phyloP scores from a whole-genome alignment of 495 filamentous ascomycete species.

The Penicillium cinerascens region DNA sequence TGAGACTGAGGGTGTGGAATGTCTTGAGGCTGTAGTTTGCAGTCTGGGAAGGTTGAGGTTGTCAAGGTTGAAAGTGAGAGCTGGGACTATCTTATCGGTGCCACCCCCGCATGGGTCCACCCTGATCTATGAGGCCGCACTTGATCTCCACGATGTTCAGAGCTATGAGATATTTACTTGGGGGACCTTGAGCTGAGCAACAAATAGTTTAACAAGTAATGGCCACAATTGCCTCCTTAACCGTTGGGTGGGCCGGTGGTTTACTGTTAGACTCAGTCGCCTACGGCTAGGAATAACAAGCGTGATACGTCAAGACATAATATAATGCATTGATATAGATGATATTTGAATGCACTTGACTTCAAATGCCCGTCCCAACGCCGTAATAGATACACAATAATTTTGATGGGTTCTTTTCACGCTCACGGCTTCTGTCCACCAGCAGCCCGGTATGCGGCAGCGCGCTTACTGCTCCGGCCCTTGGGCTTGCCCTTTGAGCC shows the following conservation, averaged over 20 bases:
- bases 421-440: constrained; percentile 43
- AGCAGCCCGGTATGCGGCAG: constrained; percentile 63
- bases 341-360: constrained; percentile 13
- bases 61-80: not conserved
- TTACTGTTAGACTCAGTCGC: not conserved
- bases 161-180: not conserved
- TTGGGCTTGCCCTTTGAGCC: constrained; percentile 52
- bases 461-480: constrained; percentile 52
- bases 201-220: not conserved
- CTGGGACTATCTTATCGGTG: not conserved
- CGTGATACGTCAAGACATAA: not conserved
- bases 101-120: not conserved
- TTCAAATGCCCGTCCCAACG: constrained; percentile 22
- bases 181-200: not conserved
- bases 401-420: constrained; percentile 9
- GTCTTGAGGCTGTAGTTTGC: not conserved
- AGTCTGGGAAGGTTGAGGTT: not conserved
- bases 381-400: constrained; percentile 18
- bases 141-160: not conserved
- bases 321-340: constrained; percentile 10
- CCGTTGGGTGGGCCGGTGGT: not conserved
- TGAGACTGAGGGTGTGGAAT: not conserved
- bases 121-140: not conserved
- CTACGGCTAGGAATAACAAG: not conserved
- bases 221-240: too few species aligned